Evolutionary conservation across 345 rosid species (phyloP), one percentile per base, ranked within the genome.

Genomic region (Pistacia vera): DNA sequence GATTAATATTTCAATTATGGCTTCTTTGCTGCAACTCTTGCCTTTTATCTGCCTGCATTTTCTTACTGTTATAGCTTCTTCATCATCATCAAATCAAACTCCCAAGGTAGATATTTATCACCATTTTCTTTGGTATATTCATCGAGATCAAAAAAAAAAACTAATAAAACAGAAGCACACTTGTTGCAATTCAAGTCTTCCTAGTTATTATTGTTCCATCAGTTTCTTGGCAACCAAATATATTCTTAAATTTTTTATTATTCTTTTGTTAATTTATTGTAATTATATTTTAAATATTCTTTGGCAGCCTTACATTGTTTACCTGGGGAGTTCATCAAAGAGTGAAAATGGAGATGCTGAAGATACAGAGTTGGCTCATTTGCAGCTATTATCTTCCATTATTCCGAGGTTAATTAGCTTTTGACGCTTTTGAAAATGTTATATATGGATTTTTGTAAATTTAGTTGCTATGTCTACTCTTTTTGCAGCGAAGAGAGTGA

Each of bases 281-380:
- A 11, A 49, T 49, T 9, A 1, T 2, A 1, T 49, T 14, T 22
- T 13, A 30, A 30, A 30, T 30, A 30, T 7, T 9, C 62, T 25
- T 17, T 74, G 59, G 75, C 90, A 90, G 92, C 82, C 65, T 52
- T 87, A 90, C 81, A 83, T 90, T 63, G 92, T 90, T 14, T 90
- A 90, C 35, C 89, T 90, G 95, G 95, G 95, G 81, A 85, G 90
- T 72, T 81, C 90, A 65, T 73, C 82, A 12, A 60, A 25, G 55
- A 56, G 11, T 35, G 77, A 69, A 8, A 62, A 49, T 46, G 69
- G 54, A 30, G 80, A 65, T 0, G 74, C 11, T 30, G 81, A 64
- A 64, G 55, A 59, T 41, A 63, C 80, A 58, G 87, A 87, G 36
- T 75, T 77, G 14, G 81, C 77, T 75, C 89, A 87, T 74, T 68